A percentile compares a stretch with the other conserved stretches of the same genome.
phyloP scores from a whole-genome alignment of 2,329 filamentous ascomycete genomes.

The Colletotrichum coccodes region DNA sequence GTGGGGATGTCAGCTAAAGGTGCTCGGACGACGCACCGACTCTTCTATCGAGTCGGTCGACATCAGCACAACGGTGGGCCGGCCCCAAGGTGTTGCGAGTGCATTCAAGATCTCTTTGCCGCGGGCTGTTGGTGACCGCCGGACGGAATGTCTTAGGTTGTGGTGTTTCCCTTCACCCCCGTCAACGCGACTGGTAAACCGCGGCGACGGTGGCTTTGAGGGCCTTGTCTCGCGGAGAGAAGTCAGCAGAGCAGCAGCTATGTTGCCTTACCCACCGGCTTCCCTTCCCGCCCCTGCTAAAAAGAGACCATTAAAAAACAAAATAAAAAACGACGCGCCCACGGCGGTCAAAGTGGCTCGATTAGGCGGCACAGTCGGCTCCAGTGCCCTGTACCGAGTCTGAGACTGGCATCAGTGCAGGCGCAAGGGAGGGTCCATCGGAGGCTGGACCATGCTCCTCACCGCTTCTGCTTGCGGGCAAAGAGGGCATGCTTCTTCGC shows the following conservation, averaged over 20 bases:
- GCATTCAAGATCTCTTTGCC: not conserved
- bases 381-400: conserved; percentile 13
- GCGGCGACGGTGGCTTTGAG: not conserved
- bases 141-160: not conserved
- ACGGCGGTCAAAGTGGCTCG: not conserved
- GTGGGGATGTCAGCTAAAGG: not conserved
- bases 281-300: not conserved
- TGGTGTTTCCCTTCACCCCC: not conserved
- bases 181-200: not conserved
- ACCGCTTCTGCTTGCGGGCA: not conserved
- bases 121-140: not conserved
- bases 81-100: not conserved
- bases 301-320: no score
- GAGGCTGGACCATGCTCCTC: conserved; percentile 11
- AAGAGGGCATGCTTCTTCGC: not conserved
- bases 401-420: not conserved
- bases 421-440: not conserved
- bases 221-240: not conserved
- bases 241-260: not conserved
- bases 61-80: not conserved
- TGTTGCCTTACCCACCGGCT: conserved; percentile 4
- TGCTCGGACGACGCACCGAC: not conserved
- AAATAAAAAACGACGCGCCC: not conserved
- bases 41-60: not conserved
- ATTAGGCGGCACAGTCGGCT: not conserved